Base-by-base conservation (phyloP, 768 basidiomycete genomes). In the Suillus spraguei region DNA sequence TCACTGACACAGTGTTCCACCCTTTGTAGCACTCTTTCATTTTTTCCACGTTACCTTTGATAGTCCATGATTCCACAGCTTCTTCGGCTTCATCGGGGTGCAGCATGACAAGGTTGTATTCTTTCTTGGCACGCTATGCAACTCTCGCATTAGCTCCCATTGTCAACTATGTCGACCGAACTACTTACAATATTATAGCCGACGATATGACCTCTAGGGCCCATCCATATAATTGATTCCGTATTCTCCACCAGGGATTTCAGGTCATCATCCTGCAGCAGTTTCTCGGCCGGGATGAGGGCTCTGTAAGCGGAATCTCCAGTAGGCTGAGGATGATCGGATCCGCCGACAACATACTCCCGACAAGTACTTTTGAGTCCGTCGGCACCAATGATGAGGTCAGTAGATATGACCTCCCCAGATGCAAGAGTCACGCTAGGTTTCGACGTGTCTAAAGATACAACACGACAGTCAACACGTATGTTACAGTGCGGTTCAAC, bases 281-380 rank as follows among this genome's bases (percentile, higher is more conserved):
- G 75, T 1, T 75, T 50, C 50, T 69, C 75, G 0, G 85, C 78
- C 4, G 82, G 77, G 42, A 90, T 76, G 32, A 82, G 75, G 8
- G 85, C 83, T 59, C 89, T 81, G 69, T 87, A 89, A 0, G 86
- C 88, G 0, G 86, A 83, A 65, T 90, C 87, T 0, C 88, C 89
- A 0, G 89, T 89, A 7, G 85, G 78, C 0, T 78, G 80, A 0
- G 82, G 77, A 33, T 79, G 78, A 49, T 81, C 78, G 0, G 74
- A 74, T 0, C 79, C 81, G 0, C 85, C 80, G n/a, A 87, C 80
- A 39, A 83, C 79, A 42, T 81, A 75, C 65, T 83, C 71, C 3
- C 83, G 82, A 1, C 85, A 68, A 13, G 74, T 64, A 66, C 85
- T 87, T 73, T 83, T 87, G 60, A 83, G 77, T 10, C 85, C 85